phyloP scores from a whole-genome alignment of 2,329 filamentous ascomycete genomes.

The Diaporthe velutina region DNA sequence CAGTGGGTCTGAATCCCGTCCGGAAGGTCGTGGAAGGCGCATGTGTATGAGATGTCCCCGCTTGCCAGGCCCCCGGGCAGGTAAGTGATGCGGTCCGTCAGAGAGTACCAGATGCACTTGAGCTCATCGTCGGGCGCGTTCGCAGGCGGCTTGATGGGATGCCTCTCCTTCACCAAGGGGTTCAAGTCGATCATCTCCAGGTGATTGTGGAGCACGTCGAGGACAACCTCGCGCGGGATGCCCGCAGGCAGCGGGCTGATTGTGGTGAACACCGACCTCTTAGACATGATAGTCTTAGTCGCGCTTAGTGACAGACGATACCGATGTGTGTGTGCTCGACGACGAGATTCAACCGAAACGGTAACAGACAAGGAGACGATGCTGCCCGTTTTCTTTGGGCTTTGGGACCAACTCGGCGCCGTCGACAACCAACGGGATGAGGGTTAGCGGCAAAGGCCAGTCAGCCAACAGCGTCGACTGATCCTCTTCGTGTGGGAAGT shows the following conservation, averaged over 20 bases:
- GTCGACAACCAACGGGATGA: constrained; percentile 22
- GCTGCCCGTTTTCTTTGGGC: background rate
- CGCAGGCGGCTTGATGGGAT: constrained; percentile 75
- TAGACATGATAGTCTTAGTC: constrained; percentile 68
- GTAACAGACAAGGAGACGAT: background rate
- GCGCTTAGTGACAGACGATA: too few species aligned
- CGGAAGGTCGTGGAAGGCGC: constrained; percentile 81
- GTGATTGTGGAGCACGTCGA: constrained; percentile 84
- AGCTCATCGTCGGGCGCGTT: constrained; percentile 79
- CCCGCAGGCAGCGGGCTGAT: constrained; percentile 81
- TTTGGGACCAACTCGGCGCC: background rate
- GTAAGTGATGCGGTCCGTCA: constrained; percentile 83
- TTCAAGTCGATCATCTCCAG: constrained; percentile 89
- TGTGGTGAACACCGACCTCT: constrained; percentile 79
- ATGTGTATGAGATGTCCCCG: constrained; percentile 81
- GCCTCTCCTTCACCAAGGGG: constrained; percentile 81
- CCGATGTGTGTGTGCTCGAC: background rate
- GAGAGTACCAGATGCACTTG: constrained; percentile 80
- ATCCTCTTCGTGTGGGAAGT: background rate
- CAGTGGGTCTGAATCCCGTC: constrained; percentile 84
- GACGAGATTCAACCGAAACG: background rate
- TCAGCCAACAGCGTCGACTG: constrained; percentile 13
- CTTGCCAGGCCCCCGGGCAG: constrained; percentile 75
- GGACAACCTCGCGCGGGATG: constrained; percentile 77
- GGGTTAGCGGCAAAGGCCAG: constrained; percentile 1